Conservation (phyloP, 306 rosid genomes). For the Fragaria iinumae region DNA sequence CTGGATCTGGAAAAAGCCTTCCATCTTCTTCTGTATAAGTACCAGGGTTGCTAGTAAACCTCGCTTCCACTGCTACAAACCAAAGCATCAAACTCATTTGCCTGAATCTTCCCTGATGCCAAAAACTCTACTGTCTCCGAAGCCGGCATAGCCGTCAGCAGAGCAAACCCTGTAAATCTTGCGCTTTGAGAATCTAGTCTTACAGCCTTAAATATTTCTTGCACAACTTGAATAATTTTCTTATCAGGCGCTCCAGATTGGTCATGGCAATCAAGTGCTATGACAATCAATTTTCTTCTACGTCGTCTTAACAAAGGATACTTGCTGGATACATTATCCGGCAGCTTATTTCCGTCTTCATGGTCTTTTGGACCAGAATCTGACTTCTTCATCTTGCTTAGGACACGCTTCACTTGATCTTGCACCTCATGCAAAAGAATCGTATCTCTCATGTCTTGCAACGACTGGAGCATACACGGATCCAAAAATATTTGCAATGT, state of each 20-base stretch:
- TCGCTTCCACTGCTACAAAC: constrained; percentile 71
- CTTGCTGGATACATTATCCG: no score
- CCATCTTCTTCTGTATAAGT: constrained; percentile 42
- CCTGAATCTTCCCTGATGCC: constrained; percentile 44
- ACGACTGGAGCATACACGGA: background rate
- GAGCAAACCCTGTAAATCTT: constrained; percentile 54
- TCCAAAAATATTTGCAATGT: background rate
- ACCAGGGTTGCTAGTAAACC: constrained; percentile 59
- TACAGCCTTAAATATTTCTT: constrained; percentile 50
- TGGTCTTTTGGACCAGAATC: no score
- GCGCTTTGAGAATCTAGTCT: constrained; percentile 47
- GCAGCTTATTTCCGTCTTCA: no score
- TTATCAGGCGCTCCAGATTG: no score
- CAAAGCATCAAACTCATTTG: constrained; percentile 52
- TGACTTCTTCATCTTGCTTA: no score
- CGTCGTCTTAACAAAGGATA: no score
- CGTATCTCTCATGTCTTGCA: background rate
- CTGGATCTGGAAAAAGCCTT: constrained; percentile 57
- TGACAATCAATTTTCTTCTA: constrained; percentile 54
- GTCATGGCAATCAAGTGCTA: constrained; percentile 32
- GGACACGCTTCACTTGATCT: no score
- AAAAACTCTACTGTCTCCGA: constrained; percentile 56
- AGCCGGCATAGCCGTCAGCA: constrained; percentile 65
- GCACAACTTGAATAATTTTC: constrained; percentile 39
- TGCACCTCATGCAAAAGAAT: background rate